phyloP scores from a whole-genome alignment of 2,329 filamentous ascomycete genomes.

The Penicillium brevicompactum region DNA sequence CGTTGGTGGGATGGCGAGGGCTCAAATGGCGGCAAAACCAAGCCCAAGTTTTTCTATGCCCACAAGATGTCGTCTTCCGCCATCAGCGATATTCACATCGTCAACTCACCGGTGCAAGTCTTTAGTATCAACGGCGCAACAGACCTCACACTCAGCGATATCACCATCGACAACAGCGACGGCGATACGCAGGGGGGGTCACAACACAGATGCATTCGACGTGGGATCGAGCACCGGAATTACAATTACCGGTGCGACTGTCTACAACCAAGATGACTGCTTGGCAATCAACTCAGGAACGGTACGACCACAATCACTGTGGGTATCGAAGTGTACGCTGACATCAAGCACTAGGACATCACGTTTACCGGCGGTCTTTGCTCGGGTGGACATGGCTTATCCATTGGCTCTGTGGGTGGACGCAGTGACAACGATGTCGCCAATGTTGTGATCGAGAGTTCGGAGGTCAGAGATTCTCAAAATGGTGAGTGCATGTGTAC shows the following conservation, averaged over 20 bases:
- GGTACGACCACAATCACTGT: conserved; percentile 13
- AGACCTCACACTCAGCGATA: conserved; percentile 51
- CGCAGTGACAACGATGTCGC: conserved; percentile 57
- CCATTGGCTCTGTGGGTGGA: conserved; percentile 62
- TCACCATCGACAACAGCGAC: conserved; percentile 61
- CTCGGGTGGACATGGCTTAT: conserved; percentile 54
- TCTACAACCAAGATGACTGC: conserved; percentile 62
- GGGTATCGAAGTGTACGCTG: background rate
- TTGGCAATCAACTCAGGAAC: conserved; percentile 59
- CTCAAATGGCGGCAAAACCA: conserved; percentile 61
- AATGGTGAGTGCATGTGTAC: conserved; percentile 63
- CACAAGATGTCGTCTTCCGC: conserved; percentile 29
- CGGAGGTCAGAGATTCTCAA: conserved; percentile 52
- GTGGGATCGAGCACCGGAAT: conserved; percentile 46
- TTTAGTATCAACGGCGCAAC: conserved; percentile 46
- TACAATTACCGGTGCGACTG: conserved; percentile 51
- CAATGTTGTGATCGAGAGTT: conserved; percentile 54
- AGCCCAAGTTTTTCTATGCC: conserved; percentile 65
- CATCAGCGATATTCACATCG: conserved; percentile 33
- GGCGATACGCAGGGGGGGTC: conserved; percentile 48
- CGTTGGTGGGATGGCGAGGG: conserved; percentile 65
- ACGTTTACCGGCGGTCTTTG: conserved; percentile 26
- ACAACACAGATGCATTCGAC: conserved; percentile 54
- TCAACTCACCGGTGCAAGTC: conserved; percentile 39
- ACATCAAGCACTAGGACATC: conserved; percentile 15